phyloP scores from a whole-genome alignment of 2,329 filamentous ascomycete genomes.

The Periconia digitata region DNA sequence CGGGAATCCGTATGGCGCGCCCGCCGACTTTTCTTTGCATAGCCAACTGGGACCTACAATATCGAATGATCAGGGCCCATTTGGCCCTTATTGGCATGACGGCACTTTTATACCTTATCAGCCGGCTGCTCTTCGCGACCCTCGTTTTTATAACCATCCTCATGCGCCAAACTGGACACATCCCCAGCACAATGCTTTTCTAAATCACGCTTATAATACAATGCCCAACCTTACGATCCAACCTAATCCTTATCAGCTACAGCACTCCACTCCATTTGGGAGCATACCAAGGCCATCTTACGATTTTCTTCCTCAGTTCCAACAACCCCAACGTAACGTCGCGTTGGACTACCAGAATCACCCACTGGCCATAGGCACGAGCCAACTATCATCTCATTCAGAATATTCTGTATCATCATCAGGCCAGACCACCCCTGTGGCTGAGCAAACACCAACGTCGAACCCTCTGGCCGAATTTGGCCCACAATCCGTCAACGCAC shows the following conservation, averaged over 20 bases:
- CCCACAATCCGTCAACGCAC: slow-evolving; percentile 45
- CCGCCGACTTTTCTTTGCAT: slow-evolving; percentile 37
- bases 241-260: slow-evolving; percentile 26
- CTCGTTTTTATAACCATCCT: slow-evolving; percentile 39
- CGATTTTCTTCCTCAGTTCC: slow-evolving; percentile 28
- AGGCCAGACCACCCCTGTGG: slow-evolving; percentile 31
- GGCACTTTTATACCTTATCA: slow-evolving; percentile 45
- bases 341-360: slow-evolving; percentile 32
- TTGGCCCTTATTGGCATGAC: slow-evolving; percentile 46
- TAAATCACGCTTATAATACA: slow-evolving; percentile 27
- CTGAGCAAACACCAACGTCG: slow-evolving; percentile 20
- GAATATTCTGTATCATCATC: slow-evolving; percentile 27
- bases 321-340: slow-evolving; percentile 24
- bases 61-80: slow-evolving; percentile 45
- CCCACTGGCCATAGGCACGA: slow-evolving; percentile 17
- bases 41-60: slow-evolving; percentile 41
- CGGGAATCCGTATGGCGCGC: slow-evolving; percentile 32
- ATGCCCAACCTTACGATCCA: slow-evolving; percentile 29
- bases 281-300: slow-evolving; percentile 21
- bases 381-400: slow-evolving; percentile 22
- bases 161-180: slow-evolving; percentile 32
- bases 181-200: slow-evolving; percentile 31
- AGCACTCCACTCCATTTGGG: slow-evolving; percentile 27
- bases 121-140: slow-evolving; percentile 44
- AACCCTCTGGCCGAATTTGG: slow-evolving; percentile 41